phyloP scores from a whole-genome alignment of 768 basidiomycete genomes.

The Ramaria sp. region DNA sequence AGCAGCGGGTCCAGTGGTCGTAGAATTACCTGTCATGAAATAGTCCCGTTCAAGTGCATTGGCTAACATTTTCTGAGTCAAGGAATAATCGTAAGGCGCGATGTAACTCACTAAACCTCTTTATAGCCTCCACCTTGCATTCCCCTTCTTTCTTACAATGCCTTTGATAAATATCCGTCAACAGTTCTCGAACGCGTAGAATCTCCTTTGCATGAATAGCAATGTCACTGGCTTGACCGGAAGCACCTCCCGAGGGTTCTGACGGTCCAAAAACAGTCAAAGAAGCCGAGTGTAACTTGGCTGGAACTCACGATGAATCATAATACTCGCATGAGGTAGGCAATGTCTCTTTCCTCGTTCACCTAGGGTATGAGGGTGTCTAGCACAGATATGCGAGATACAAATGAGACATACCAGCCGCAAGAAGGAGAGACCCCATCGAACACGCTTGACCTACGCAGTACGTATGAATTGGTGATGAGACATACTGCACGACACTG shows the following conservation, averaged over 20 bases:
- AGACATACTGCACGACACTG: conserved; percentile 56
- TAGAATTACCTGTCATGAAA: conserved; percentile 62
- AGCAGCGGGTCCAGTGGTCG: neutral
- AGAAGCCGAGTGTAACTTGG: neutral
- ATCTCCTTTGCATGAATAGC: conserved; percentile 98
- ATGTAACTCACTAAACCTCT: conserved; percentile 60
- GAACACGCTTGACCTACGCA: conserved; percentile 92
- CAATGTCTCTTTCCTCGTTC: conserved; percentile 87
- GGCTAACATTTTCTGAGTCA: conserved; percentile 34
- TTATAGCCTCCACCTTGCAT: conserved; percentile 46
- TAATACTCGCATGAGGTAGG: conserved; percentile 88
- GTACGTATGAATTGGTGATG: conserved; percentile 92
- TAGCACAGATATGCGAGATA: conserved; percentile 11
- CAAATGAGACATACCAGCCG: conserved; percentile 44
- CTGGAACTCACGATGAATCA: conserved; percentile 85
- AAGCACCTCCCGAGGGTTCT: conserved; percentile 96
- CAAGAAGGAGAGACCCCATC: conserved; percentile 90
- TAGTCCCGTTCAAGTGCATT: conserved; percentile 89
- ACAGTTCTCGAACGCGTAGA: conserved; percentile 68
- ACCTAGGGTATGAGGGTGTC: conserved; percentile 26
- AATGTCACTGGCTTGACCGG: conserved; percentile 92
- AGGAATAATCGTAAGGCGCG: conserved; percentile 9
- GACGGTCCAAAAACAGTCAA: conserved; percentile 12
- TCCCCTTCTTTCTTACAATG: conserved; percentile 71
- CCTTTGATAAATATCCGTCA: conserved; percentile 82